Conservation (phyloP, 2,329 filamentous ascomycete species). For the Phialemoniopsis sp. region DNA sequence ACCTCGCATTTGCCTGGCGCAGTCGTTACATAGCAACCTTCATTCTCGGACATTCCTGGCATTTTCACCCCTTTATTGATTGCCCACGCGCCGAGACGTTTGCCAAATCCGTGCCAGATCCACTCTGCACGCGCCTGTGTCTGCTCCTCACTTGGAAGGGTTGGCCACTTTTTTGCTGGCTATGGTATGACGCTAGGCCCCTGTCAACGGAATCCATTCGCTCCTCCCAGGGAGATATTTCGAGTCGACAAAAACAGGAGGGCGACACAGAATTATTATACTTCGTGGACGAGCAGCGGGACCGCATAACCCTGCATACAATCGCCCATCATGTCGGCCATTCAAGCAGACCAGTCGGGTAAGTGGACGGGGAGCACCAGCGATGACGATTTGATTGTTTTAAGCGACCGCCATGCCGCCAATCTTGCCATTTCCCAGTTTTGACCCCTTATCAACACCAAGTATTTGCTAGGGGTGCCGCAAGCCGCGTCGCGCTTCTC, state of each 20-base stretch:
- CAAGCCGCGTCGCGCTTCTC: neutral
- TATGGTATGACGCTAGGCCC: conserved; percentile 7
- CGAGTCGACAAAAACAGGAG: neutral
- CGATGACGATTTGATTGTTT: neutral
- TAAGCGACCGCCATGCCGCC: neutral
- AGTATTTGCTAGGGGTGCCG: neutral
- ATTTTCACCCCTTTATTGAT: too few relatives aligned
- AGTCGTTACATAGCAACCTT: too few relatives aligned
- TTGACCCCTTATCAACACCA: neutral
- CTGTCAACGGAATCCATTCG: conserved; percentile 1
- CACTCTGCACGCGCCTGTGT: too few relatives aligned
- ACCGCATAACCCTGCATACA: neutral
- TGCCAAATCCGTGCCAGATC: too few relatives aligned
- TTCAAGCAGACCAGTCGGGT: conserved; percentile 5
- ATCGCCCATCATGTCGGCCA: conserved; percentile 4
- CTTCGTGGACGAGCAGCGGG: neutral
- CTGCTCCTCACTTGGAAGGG: too few relatives aligned
- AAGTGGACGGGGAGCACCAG: conserved; percentile 2
- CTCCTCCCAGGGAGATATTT: neutral
- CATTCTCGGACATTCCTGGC: too few relatives aligned
- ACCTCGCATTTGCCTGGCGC: too few relatives aligned
- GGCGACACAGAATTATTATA: conserved; percentile 1
- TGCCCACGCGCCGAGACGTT: too few relatives aligned
- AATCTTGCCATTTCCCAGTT: neutral
- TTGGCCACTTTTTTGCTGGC: neutral